Percentiles rank a stretch among this genome's conserved stretches.
Conservation (phyloP, 2,329 filamentous ascomycete genomes). For the Cadophora sp. region DNA sequence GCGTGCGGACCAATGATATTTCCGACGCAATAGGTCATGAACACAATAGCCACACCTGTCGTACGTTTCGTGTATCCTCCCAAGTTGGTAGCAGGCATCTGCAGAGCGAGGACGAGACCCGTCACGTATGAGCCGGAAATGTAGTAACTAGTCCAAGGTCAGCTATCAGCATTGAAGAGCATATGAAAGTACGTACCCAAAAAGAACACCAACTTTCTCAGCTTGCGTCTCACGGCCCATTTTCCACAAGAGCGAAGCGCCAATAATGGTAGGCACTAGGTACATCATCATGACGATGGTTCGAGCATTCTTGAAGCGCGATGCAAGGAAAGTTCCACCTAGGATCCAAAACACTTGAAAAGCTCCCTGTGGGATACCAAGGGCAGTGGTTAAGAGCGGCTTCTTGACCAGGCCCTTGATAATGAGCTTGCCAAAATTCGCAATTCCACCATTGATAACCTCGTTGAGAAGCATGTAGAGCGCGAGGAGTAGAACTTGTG, state of each 20-base stretch:
- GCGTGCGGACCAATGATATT: conserved; percentile 55
- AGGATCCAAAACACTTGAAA: conserved; percentile 62
- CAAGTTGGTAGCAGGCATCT: conserved; percentile 52
- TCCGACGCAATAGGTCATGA: conserved; percentile 40
- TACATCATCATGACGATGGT: conserved; percentile 47
- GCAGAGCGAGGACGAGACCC: conserved; percentile 59
- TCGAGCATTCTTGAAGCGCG: conserved; percentile 55
- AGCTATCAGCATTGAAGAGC: neutral
- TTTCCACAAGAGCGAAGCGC: conserved; percentile 41
- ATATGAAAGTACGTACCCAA: conserved; percentile 28
- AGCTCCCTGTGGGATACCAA: conserved; percentile 60
- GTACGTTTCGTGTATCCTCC: conserved; percentile 55
- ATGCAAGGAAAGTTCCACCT: conserved; percentile 57
- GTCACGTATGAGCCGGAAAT: conserved; percentile 54
- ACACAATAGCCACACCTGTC: conserved; percentile 51
- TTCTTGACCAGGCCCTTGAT: conserved; percentile 56
- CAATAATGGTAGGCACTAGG: conserved; percentile 43
- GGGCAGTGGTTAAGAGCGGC: conserved; percentile 54
- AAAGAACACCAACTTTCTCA: conserved; percentile 41
- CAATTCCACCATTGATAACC: conserved; percentile 57
- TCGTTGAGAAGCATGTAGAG: conserved; percentile 58
- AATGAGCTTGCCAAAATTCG: conserved; percentile 62
- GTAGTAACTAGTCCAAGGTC: conserved; percentile 33
- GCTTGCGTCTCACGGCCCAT: conserved; percentile 34
- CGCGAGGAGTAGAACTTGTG: conserved; percentile 53